Evolutionary conservation across 2,329 filamentous ascomycete species (phyloP), one percentile per base, ranked within the genome.

Genomic region (Exophiala viscosa): DNA sequence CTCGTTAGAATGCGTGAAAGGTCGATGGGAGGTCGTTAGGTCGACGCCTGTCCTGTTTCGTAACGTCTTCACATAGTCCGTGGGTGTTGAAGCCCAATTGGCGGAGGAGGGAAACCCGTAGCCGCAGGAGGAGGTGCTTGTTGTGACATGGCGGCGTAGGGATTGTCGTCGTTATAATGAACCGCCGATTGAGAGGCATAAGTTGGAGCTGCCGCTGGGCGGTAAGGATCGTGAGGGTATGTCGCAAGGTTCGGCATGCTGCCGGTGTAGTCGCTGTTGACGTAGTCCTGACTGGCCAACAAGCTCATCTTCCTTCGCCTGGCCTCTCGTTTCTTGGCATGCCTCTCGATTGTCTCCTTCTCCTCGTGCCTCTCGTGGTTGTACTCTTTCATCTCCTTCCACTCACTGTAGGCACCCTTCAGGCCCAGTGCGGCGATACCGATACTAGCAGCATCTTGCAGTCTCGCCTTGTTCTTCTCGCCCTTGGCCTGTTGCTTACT

Each of bases 401-500:
- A 86, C 66, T 86, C 83, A 4, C 74, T 76, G 63, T 82, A 76
- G 11, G 84, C 83, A 45, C 80, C 78, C 67, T 85, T 86, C 71
- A 87, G 82, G 67, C 84, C 83, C 49, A 86, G 72, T 18, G 82
- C 83, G 28, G 84, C 83, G 60, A 87, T 81, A 57, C 83, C 83
- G 31, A 87, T 74, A 58, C 80, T 82, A n/a, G 84, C 81, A 28
- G 76, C 80, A 67, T 87, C 83, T 65, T 83, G 78, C 38, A 85
- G 67, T 69, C 81, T 80, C 50, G 81, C 82, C 67, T 85, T 86
- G 35, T 78, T 77, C 59, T 82, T 82, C 63, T 78, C 77, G 67
- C 80, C 84, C 56, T 78, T 73, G 34, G 83, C 83, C 66, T 86
- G 79, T 61, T 85, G 79, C 2, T 76, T 71, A 3, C 77, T 74